Evolutionary conservation across 2,329 filamentous ascomycete genomes (phyloP).

Genomic region (Graphilbum fragrans): DNA sequence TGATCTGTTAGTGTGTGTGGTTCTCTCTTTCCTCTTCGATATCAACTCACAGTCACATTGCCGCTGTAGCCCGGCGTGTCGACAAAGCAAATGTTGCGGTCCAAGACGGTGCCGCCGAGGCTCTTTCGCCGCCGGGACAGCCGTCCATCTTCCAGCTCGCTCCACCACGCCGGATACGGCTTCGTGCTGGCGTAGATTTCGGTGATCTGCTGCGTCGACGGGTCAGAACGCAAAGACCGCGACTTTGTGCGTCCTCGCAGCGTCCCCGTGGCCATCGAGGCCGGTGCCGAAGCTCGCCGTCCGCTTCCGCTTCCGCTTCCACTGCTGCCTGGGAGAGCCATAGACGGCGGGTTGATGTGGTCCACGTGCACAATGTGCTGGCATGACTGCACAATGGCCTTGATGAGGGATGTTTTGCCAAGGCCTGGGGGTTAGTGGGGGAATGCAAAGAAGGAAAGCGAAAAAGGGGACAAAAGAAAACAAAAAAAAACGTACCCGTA

Average conservation of each 20-base stretch:
- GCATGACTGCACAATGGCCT: constrained; percentile 74
- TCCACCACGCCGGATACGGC: constrained; percentile 84
- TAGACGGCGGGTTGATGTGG: constrained; percentile 28
- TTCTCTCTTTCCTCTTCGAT: not conserved
- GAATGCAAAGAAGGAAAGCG: constrained; percentile 1
- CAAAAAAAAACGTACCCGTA: constrained; percentile 39
- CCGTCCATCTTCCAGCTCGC: constrained; percentile 56
- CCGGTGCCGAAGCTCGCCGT: constrained; percentile 7
- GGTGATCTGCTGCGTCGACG: constrained; percentile 31
- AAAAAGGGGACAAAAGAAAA: constrained; percentile 1
- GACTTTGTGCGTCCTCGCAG: constrained; percentile 6
- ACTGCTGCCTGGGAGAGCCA: not conserved
- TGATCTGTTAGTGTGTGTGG: constrained; percentile 10
- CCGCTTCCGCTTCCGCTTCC: constrained; percentile 9
- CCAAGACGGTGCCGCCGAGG: constrained; percentile 63
- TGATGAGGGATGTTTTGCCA: constrained; percentile 84
- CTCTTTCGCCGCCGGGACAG: constrained; percentile 54
- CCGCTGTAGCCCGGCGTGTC: constrained; percentile 60
- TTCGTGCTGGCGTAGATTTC: constrained; percentile 72
- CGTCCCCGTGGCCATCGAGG: not conserved
- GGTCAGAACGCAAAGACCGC: constrained; percentile 7
- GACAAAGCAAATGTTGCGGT: constrained; percentile 88
- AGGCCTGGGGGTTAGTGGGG: no score
- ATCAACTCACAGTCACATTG: constrained; percentile 35
- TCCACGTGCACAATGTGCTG: constrained; percentile 93